Evolutionary conservation across 176 grass and related monocot genomes (phyloP), one percentile per base, ranked within the genome.

Genomic region (Avena insularis): DNA sequence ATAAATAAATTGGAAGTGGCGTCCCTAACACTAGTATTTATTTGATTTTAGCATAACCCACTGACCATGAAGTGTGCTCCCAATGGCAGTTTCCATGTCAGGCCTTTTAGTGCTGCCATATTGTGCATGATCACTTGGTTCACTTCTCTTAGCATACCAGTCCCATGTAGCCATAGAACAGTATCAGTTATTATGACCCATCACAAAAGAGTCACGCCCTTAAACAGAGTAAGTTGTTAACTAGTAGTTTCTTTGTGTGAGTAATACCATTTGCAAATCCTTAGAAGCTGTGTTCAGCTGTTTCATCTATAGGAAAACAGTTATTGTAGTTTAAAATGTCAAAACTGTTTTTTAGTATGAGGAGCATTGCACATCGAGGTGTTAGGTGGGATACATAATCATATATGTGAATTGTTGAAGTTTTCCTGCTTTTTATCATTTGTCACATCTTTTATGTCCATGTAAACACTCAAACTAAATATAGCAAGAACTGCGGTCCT

Each of bases 211-310:
- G 48, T 54, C 21, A 51, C 29, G 23, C 48, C 73, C 48, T 50
- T 77, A 77, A 69, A 55, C 74, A 33, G 8, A 77, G 6, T 48
- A 76, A 13, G 17, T 54, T 76, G 23, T 17, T 16, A 77, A 15
- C 16, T 31, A 33, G 23, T 54, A 76, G 73, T 76, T 69, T 79
- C 80, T 88, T 60, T 29, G 31, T 91, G 64, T 16, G 3, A 79
- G 55, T 35, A 59, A 15, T 9, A 67, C 53, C 20, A 14, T 81
- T 81, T 36, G 10, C n/a, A 87, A 35, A 65, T 60, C 75, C 78
- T 19, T 82, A 77, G 43, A 58, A 86, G 29, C 12, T 16, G 60
- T 56, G 43, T 68, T 83, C 46, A 64, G 15, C 13, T 15, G 3
- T 62, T 70, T 62, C 14, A 78, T 67, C 36, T 51, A 48, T 12